Percentiles rank a stretch among this genome's conserved stretches.
These are phyloP conservation scores for Hypoxylon sp. DNA, from an alignment of 2,329 filamentous ascomycete genomes.

Conservation along the genomic window DNA sequence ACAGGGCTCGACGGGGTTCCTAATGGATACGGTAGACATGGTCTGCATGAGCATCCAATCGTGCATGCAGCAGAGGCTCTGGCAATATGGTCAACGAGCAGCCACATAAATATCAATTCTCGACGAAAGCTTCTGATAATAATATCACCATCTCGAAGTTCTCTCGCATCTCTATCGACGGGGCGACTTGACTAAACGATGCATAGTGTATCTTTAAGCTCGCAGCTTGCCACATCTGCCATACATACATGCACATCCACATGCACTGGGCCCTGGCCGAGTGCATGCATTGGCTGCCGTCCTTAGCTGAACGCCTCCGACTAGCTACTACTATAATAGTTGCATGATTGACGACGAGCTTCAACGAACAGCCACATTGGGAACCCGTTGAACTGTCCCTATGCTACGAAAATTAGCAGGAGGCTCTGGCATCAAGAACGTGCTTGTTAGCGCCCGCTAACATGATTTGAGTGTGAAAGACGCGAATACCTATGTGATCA, in stretches of 20 bases:
- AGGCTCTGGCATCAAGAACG: neutral
- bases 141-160: constrained; percentile 17
- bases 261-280: constrained; percentile 54
- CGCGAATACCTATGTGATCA: constrained; percentile 25
- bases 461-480: constrained; percentile 24
- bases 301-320: constrained; percentile 47
- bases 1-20: constrained; percentile 37
- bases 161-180: constrained; percentile 39
- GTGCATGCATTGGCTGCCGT: constrained; percentile 59
- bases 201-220: constrained; percentile 49
- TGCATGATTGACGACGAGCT: constrained; percentile 47
- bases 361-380: constrained; percentile 23
- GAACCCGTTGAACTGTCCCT: constrained; percentile 5
- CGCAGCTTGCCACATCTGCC: constrained; percentile 49
- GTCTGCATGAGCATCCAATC: constrained; percentile 43
- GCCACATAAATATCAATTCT: constrained; percentile 21
- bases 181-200: constrained; percentile 40
- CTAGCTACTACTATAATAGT: constrained; percentile 38
- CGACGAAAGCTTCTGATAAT: constrained; percentile 21
- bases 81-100: constrained; percentile 25
- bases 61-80: constrained; percentile 44
- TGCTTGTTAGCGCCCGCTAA: constrained; percentile 8
- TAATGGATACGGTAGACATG: constrained; percentile 33
- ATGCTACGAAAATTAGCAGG: constrained; percentile 16
- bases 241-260: constrained; percentile 42